Base-by-base conservation (phyloP, 2,329 filamentous ascomycete species). In the Pestalotiopsis sp. region DNA sequence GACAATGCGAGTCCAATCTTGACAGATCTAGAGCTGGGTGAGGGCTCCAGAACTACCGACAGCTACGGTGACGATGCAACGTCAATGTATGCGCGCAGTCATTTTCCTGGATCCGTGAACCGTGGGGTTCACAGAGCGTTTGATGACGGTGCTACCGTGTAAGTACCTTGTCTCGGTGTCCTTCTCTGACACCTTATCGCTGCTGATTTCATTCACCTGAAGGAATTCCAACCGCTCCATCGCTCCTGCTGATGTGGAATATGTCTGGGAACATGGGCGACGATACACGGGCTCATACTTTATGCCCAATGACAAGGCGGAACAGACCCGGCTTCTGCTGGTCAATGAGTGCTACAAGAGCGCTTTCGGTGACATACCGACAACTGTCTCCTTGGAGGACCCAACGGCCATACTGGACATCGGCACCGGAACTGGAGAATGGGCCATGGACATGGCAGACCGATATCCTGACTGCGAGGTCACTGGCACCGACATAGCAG, bases 301-400 rank as follows among this genome's bases (percentile, higher is more conserved):
- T 76, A 90, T 91, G 84, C 90, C 90, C 14, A 91, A 91, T 76
- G 90, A 92, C 73, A 87, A 91, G 60, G 79, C 84, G 60, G 90
- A 92, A 75, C 88, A 91, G 77, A 87, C 88, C 60, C 87, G 90
- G 57, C 77, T 91, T 64, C 85, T 87, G 68, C 82, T 92, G 66
- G 81, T 88, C 52, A 89, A 92, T 72, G 88, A 91, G 75, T 86
- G 91, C 61, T 91, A 88, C 73, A 79, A 90, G 5, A 84, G 85
- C 67, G 79, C 83, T 17, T 82, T 86, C 64, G 80, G 82, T 41
- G 82, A 81, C 69, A 80, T 84, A 68, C 75, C 84, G 41, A 85
- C 81, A 25, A 80, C 81, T n/a, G 81, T 82, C 6, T 80, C 81
- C 3, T 75, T 86, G 23, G 76, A 82, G 58, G 70, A 80, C 59